A percentile compares a stretch with the other conserved stretches of the same genome.
Conservation (phyloP, 1,284 basidiomycete species). For the Naganishia albida region DNA sequence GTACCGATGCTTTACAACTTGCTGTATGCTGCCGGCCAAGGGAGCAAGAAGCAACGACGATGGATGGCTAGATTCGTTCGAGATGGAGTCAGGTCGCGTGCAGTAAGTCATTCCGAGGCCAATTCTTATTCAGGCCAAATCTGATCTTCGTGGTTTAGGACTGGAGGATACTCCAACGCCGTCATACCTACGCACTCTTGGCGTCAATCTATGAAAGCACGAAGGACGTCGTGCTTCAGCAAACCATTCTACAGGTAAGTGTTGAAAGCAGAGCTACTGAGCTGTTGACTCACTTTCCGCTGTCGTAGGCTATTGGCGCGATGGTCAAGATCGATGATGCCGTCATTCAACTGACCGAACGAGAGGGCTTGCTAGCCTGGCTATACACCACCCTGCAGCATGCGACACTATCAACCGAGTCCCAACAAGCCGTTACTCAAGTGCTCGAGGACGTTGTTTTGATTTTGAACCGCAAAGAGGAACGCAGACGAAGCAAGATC, state of each 20-base stretch:
- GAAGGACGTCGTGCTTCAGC: conserved; percentile 61
- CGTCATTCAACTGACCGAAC: conserved; percentile 66
- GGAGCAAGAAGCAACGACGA: conserved; percentile 77
- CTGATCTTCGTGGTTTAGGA: conserved; percentile 59
- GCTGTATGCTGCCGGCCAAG: conserved; percentile 70
- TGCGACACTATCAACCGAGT: conserved; percentile 3
- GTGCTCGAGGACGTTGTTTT: conserved; percentile 70
- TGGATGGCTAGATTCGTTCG: conserved; percentile 86
- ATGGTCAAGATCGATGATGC: conserved; percentile 68
- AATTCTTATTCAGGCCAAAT: background rate
- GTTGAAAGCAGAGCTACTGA: conserved; percentile 25
- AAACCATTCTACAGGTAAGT: conserved; percentile 67
- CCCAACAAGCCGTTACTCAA: conserved; percentile 49
- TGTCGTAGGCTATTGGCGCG: conserved; percentile 65
- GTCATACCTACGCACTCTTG: conserved; percentile 84
- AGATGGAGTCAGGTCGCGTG: conserved; percentile 69
- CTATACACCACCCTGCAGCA: conserved; percentile 59
- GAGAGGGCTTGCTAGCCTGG: conserved; percentile 72
- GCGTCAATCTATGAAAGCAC: conserved; percentile 73
- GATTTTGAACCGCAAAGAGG: conserved; percentile 28
- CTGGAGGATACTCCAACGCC: conserved; percentile 75
- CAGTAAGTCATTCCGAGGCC: conserved; percentile 40
- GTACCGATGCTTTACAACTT: conserved; percentile 82
- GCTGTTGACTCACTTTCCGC: background rate
- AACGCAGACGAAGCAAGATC: conserved; percentile 11